Evolutionary conservation across 306 rosid species (phyloP).

Genomic region (Glycine tomentella): DNA sequence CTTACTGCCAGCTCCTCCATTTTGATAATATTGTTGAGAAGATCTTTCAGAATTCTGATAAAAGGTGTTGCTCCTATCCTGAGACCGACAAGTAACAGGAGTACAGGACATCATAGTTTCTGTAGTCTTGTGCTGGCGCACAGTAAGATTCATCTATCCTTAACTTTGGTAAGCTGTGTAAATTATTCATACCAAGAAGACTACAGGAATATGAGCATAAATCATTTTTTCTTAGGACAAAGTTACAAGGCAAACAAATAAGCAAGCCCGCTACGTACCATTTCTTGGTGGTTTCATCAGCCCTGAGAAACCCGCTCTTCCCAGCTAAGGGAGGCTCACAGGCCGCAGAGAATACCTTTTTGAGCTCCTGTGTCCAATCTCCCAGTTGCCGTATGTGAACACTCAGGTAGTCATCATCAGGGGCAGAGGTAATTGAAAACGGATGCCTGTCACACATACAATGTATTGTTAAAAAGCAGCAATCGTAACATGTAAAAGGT

Average conservation of each 20-base stretch:
- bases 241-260: conserved; percentile 29
- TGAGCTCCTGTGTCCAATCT: conserved; percentile 95
- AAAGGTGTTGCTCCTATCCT: conserved; percentile 98
- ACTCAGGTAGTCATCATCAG: conserved; percentile 85
- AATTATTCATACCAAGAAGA: conserved; percentile 21
- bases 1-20: conserved; percentile 94
- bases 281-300: conserved; percentile 91
- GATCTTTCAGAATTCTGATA: conserved; percentile 88
- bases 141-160: conserved; percentile 95
- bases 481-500: neutral
- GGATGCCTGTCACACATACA: conserved; percentile 79
- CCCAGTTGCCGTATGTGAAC: conserved; percentile 95
- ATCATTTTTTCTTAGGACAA: conserved; percentile 7
- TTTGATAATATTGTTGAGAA: conserved; percentile 83
- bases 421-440: conserved; percentile 97
- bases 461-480: conserved; percentile 9
- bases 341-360: conserved; percentile 77
- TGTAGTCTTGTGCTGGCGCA: conserved; percentile 93
- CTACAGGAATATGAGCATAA: conserved; percentile 16
- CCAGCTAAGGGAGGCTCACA: conserved; percentile 87
- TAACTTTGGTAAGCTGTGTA: conserved; percentile 83
- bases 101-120: conserved; percentile 85
- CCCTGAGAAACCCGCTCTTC: conserved; percentile 91
- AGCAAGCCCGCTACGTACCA: conserved; percentile 51
- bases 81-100: conserved; percentile 94